Evolutionary conservation across 2,329 filamentous ascomycete species (phyloP), one percentile per base, ranked within the genome.

Genomic region (Aureobasidium namibiae): DNA sequence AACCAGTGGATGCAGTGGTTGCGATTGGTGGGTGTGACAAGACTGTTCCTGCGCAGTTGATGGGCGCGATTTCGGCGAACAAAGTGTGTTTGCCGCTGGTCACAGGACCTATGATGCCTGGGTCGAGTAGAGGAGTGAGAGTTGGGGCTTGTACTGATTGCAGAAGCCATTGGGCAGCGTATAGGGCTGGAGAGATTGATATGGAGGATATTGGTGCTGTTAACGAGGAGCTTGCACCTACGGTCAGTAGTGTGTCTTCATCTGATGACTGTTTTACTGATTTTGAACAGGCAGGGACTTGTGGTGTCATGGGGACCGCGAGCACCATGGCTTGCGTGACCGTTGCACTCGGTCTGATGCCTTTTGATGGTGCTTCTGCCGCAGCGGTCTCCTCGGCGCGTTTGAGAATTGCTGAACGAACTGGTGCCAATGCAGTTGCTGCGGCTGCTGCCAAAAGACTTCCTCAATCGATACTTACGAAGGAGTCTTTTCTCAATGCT

Each of bases 71-170:
- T 16, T 89, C 85, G 0, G 86, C 86, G 0, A 88, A 89, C 63
- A 89, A 89, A 66, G 86, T 86, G 79, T 88, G 1, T 67, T 9
- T 90, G 1, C 86, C 84, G 24, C 74, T 90, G 0, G 80, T 89
- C 0, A 89, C 86, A 0, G 87, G 87, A 0, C 87, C 87, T 0
- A 90, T 90, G 86, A 84, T 89, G 81, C 85, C 87, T 0, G 87
- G 87, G 0, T 87, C 81, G 39, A 81, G 86, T 62, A 76, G 78
- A 13, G 87, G 87, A 0, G 75, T 77, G 1, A 74, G 87, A 0
- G 80, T 90, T 1, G 87, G 87, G 1, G 87, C 87, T 6, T 90
- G 87, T 62, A 90, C 87, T 0, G 87, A 90, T 65, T 90, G 87
- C 61, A 76, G 87, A 11, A 88, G 82, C 66, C 88, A 87, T 62